phyloP scores from a whole-genome alignment of 495 filamentous ascomycete genomes.

The Lophium mytilinum region DNA sequence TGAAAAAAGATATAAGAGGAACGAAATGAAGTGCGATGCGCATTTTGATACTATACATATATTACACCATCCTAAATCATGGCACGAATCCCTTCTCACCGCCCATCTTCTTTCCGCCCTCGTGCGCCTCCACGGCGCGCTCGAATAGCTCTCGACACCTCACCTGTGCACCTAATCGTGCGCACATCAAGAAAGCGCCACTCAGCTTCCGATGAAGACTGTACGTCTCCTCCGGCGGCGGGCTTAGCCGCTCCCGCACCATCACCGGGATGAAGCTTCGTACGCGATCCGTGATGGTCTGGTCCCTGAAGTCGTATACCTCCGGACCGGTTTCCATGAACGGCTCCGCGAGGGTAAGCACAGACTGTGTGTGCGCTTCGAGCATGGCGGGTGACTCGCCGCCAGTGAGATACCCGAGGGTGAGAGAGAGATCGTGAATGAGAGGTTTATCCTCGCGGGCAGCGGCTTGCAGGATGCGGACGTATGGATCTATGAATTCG shows the following conservation, averaged over 20 bases:
- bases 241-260: slow-evolving; percentile 77
- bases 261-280: slow-evolving; percentile 81
- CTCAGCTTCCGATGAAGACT: slow-evolving; percentile 92
- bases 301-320: slow-evolving; percentile 83
- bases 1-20: too few species aligned
- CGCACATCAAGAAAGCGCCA: slow-evolving; percentile 90
- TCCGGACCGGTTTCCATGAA: slow-evolving; percentile 69
- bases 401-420: slow-evolving; percentile 88
- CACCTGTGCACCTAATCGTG: slow-evolving; percentile 72
- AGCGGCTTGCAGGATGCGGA: slow-evolving; percentile 69
- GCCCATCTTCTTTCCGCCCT: slow-evolving; percentile 13
- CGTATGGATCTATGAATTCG: slow-evolving; percentile 70
- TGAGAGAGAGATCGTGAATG: slow-evolving; percentile 61
- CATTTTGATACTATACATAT: too few species aligned
- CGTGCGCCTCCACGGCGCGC: slow-evolving; percentile 48
- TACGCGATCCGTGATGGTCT: slow-evolving; percentile 93
- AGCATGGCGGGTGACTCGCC: slow-evolving; percentile 75
- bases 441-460: slow-evolving; percentile 54
- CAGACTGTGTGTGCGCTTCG: slow-evolving; percentile 72
- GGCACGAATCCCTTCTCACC: not conserved
- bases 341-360: slow-evolving; percentile 85
- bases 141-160: slow-evolving; percentile 74
- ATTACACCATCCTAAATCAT: not conserved
- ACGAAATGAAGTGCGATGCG: too few species aligned
- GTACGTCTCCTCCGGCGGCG: slow-evolving; percentile 97